Percentiles rank a stretch among this genome's conserved stretches.
Evolutionary conservation across 495 filamentous ascomycete species (phyloP).

Genomic region (Staphylotrichum longicolle): DNA sequence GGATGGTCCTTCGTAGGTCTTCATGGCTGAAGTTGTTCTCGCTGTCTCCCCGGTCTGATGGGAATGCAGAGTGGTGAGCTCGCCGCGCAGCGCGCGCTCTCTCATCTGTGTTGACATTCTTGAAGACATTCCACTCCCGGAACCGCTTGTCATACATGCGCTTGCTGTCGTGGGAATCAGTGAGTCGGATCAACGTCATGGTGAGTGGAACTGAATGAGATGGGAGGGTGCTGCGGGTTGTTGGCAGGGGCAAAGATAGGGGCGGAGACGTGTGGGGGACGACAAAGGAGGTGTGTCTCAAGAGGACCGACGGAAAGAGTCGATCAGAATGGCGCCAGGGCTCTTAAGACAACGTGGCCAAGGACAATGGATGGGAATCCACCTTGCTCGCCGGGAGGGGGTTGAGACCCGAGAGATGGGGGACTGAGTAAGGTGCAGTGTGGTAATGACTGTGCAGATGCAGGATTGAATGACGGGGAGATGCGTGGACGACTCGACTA

Average conservation of each 20-base stretch:
- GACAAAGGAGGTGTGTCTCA: too few relatives aligned
- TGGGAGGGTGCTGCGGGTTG: not conserved
- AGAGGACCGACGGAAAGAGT: too few relatives aligned
- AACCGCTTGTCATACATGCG: constrained; percentile 41
- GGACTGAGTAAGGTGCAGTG: constrained; percentile 9
- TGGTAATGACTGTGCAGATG: constrained; percentile 7
- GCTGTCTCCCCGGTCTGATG: constrained; percentile 2
- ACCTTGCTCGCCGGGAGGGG: too few relatives aligned
- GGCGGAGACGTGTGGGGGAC: too few relatives aligned
- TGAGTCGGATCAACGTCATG: constrained; percentile 31
- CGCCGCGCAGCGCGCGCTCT: constrained; percentile 20
- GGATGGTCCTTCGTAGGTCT: constrained; percentile 28
- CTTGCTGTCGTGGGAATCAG: constrained; percentile 34
- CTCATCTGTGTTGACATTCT: constrained; percentile 36
- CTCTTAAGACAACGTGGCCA: too few relatives aligned
- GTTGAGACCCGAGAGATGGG: too few relatives aligned
- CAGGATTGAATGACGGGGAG: not conserved
- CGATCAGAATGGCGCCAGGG: too few relatives aligned
- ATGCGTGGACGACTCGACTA: not conserved
- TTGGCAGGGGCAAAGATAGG: too few relatives aligned
- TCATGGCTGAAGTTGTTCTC: constrained; percentile 28
- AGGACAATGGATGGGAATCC: too few relatives aligned
- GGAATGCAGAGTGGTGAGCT: constrained; percentile 16
- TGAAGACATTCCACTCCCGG: constrained; percentile 38
- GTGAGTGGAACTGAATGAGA: not conserved